These are phyloP conservation scores for Suhomyces sp. DNA, from an alignment of 805 yeast species.

Conservation along the genomic window DNA sequence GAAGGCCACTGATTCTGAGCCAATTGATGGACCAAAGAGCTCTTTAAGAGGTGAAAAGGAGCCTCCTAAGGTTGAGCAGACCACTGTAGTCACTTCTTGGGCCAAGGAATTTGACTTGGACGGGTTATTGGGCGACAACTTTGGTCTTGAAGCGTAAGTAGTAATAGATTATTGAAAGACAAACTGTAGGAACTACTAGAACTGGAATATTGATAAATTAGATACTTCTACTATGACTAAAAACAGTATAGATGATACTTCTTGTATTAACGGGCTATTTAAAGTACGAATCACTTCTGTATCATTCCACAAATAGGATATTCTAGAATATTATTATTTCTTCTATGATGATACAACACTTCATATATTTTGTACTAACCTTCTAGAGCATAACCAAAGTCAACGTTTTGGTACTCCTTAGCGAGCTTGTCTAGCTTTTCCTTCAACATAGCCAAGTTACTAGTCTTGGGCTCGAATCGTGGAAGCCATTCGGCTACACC, in stretches of 20 bases:
- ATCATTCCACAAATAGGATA: too few relatives aligned
- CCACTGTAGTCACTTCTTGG: slow-evolving; percentile 86
- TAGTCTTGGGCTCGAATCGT: slow-evolving; percentile 27
- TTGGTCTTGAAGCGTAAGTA: slow-evolving; percentile 23
- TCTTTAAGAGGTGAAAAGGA: slow-evolving; percentile 41
- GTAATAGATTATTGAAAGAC: background rate
- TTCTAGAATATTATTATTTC: too few relatives aligned
- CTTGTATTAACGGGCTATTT: too few relatives aligned
- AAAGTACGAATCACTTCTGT: too few relatives aligned
- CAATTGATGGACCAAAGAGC: slow-evolving; percentile 33
- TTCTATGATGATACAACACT: too few relatives aligned
- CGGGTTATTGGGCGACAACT: slow-evolving; percentile 58
- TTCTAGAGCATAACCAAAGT: slow-evolving; percentile 39
- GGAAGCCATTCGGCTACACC: slow-evolving; percentile 49
- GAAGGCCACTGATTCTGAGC: slow-evolving; percentile 34
- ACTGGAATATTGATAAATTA: too few relatives aligned
- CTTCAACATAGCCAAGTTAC: slow-evolving; percentile 26
- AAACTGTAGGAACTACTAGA: too few relatives aligned
- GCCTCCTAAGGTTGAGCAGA: slow-evolving; percentile 56
- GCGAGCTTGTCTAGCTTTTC: slow-evolving; percentile 28
- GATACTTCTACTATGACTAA: too few relatives aligned
- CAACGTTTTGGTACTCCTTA: slow-evolving; percentile 27
- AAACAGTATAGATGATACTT: too few relatives aligned
- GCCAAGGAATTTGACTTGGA: slow-evolving; percentile 92
- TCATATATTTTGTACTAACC: slow-evolving; percentile 13